Conservation (phyloP, 352 stramenopile species). For the Lagenidium sp. region DNA sequence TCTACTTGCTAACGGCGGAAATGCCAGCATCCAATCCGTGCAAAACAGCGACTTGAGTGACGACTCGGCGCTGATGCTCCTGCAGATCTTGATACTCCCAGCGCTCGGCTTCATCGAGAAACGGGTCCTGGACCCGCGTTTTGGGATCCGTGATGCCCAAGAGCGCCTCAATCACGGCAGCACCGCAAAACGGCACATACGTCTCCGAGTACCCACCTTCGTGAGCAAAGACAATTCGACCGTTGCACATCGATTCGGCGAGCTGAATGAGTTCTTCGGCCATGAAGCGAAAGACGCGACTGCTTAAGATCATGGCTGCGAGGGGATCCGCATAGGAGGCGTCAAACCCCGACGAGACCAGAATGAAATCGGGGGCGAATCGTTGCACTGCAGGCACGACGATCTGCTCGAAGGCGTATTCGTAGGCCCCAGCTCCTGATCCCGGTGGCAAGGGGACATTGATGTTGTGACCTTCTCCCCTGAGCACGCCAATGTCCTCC, state of each 20-base stretch:
- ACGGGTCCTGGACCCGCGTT: slow-evolving; percentile 50
- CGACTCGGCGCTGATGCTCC: slow-evolving; percentile 45
- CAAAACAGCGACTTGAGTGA: slow-evolving; percentile 25
- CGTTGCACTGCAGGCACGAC: slow-evolving; percentile 52
- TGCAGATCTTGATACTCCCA: slow-evolving; percentile 79
- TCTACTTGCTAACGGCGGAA: not conserved
- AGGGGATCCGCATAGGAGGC: slow-evolving; percentile 77
- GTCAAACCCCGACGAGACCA: slow-evolving; percentile 72
- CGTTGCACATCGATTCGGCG: slow-evolving; percentile 31
- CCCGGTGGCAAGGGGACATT: slow-evolving; percentile 86
- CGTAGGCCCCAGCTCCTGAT: slow-evolving; percentile 64
- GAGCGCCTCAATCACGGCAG: slow-evolving; percentile 69
- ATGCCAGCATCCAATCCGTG: slow-evolving; percentile 14
- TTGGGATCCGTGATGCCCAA: slow-evolving; percentile 28
- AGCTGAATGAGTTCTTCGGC: slow-evolving; percentile 34
- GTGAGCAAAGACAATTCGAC: slow-evolving; percentile 63
- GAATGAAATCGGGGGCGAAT: slow-evolving; percentile 76
- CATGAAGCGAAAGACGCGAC: slow-evolving; percentile 58
- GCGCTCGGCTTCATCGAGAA: slow-evolving; percentile 42
- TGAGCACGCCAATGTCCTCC: slow-evolving; percentile 27
- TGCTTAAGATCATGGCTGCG: slow-evolving; percentile 80
- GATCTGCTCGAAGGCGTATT: slow-evolving; percentile 47
- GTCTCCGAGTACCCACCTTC: slow-evolving; percentile 83
- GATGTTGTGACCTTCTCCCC: slow-evolving; percentile 46
- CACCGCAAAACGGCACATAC: slow-evolving; percentile 88